Base-by-base conservation (phyloP, 192 early-diverging fungal genomes). In the Coemansia sp. region DNA sequence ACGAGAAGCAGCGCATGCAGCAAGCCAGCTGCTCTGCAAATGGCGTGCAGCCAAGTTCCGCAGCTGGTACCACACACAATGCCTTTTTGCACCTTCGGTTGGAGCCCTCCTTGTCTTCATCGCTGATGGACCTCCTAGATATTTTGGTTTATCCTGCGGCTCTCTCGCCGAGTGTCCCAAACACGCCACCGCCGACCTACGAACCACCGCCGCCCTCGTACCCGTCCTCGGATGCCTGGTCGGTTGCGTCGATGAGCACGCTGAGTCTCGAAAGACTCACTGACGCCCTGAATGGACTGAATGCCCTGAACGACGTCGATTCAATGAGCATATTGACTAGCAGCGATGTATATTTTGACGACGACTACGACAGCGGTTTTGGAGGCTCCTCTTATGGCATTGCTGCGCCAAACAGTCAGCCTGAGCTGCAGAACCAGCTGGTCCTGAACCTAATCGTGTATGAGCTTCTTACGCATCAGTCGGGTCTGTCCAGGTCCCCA, bases 121-220 rank as follows among this genome's bases (percentile, higher is more conserved):
- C 72, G 43, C 60, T 74, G 34, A 66, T 74, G 43, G 72, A 74
- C 25, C 48, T 74, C 9, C 34, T 74, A 14, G 72, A 74, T 30
- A 35, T 67, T 9, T 48, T 74, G 24, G 55, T 47, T 2, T 62
- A 67, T 22, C 53, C 72, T 9, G 56, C 41, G 25, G 30, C 55
- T 22, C 29, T 67, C n/a, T 63, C 64, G 15, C 57, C 64, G 17
- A 74, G 72, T 26, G 52, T 67, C 28, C 72, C 72, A 38, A 64
- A 56, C 47, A 74, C 72, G 14, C 72, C 72, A 37, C 72, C 72
- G 24, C 72, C 72, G 3, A 55, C 45, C 18, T 74, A 74, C 39
- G 72, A 74, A 44, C 56, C 64, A 6, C 72, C 72, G 35, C 72
- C 72, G 19, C 72, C 72, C 8, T 74, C 72, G 9, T 74, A 74